Percentiles rank a stretch among this genome's conserved stretches.
These are phyloP conservation scores for Trifolium dubium DNA, from an alignment of 306 rosid species.

Conservation along the genomic window DNA sequence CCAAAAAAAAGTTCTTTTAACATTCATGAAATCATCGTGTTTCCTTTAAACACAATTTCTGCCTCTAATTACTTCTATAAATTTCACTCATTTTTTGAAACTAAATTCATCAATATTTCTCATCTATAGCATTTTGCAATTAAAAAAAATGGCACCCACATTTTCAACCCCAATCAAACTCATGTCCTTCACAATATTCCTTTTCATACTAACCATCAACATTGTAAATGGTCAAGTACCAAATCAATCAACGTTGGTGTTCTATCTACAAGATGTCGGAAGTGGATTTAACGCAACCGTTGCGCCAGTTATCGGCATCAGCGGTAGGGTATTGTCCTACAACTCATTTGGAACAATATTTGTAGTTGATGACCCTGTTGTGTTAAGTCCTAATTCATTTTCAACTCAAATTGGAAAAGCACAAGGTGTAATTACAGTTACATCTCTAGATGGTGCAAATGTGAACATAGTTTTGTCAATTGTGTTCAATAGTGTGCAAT, in stretches of 20 bases:
- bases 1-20: neutral
- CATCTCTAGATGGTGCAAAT: constrained; percentile 35
- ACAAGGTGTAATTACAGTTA: constrained; percentile 23
- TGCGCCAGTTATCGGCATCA: constrained; percentile 28
- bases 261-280: constrained; percentile 46
- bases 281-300: constrained; percentile 43
- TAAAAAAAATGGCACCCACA: constrained; percentile 32
- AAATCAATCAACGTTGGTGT: constrained; percentile 39
- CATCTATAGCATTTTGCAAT: neutral
- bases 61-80: constrained; percentile 27
- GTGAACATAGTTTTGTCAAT: constrained; percentile 39
- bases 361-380: constrained; percentile 47
- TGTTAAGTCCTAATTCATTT: neutral
- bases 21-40: neutral
- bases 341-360: constrained; percentile 47
- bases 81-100: neutral
- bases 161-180: constrained; percentile 25
- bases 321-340: constrained; percentile 41
- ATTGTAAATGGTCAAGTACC: neutral
- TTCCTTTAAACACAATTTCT: neutral
- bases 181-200: constrained; percentile 2
- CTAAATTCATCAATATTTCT: constrained; percentile 1
- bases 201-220: constrained; percentile 5
- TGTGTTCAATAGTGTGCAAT: constrained; percentile 42
- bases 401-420: constrained; percentile 40